Evolutionary conservation across 331 rosid genomes (phyloP).

Genomic region (Erythrophleum ivorense): DNA sequence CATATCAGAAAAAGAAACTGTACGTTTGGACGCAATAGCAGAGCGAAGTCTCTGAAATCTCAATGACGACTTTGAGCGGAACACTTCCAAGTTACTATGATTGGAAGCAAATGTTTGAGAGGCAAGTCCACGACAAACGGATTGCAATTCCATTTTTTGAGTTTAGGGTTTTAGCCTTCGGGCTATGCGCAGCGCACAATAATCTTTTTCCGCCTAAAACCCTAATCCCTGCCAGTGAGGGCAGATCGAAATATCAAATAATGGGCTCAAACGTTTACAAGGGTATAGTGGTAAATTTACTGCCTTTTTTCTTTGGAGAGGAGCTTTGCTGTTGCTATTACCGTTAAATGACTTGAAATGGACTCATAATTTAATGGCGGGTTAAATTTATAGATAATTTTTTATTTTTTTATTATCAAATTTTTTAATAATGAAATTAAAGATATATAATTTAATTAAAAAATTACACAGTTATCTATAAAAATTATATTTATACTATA

Average conservation of each 20-base stretch:
- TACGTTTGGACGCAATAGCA: constrained; percentile 54
- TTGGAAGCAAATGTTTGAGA: constrained; percentile 41
- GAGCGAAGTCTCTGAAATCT: constrained; percentile 44
- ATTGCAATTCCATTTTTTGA: constrained; percentile 60
- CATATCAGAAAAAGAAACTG: neutral
- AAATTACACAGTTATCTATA: too few relatives aligned
- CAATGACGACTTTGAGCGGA: constrained; percentile 49
- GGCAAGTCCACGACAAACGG: constrained; percentile 64
- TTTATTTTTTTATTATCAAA: too few relatives aligned
- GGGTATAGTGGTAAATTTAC: neutral
- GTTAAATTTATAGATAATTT: too few relatives aligned
- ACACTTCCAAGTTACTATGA: constrained; percentile 24
- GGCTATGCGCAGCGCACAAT: neutral
- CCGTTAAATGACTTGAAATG: neutral
- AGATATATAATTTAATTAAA: too few relatives aligned
- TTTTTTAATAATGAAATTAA: too few relatives aligned
- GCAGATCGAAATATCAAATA: neutral
- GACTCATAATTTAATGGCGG: too few relatives aligned
- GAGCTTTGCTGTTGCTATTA: neutral
- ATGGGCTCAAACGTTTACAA: neutral
- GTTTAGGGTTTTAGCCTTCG: constrained; percentile 62
- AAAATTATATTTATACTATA: too few relatives aligned
- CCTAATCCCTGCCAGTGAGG: constrained; percentile 16
- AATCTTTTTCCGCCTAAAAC: constrained; percentile 44
- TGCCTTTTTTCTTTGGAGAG: too few relatives aligned